Conservation (phyloP, 2,329 filamentous ascomycete species). For the Curvularia lunata region DNA sequence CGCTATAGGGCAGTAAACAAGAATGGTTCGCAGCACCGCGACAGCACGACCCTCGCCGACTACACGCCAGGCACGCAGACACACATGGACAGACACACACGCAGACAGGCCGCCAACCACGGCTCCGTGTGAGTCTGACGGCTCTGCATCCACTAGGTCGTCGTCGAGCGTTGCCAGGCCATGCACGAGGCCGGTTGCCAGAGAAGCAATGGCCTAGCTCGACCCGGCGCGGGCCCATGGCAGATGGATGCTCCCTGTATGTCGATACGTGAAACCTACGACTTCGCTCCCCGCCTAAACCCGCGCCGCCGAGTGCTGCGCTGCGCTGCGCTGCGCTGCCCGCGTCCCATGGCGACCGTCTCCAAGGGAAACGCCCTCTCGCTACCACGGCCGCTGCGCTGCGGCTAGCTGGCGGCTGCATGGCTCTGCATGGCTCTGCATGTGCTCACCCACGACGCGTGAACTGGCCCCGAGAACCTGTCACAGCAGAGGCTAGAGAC, state of each 20-base stretch:
- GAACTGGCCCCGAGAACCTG: conserved; percentile 2
- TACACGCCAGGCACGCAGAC: no score
- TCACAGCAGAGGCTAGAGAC: neutral
- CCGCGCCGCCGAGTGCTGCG: conserved; percentile 19
- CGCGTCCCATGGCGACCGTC: conserved; percentile 35
- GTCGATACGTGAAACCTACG: conserved; percentile 32
- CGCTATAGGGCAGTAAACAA: no score
- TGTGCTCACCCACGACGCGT: conserved; percentile 1
- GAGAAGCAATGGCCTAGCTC: conserved; percentile 26
- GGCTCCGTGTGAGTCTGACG: conserved; percentile 20
- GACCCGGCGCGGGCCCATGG: conserved; percentile 31
- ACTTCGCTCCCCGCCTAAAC: conserved; percentile 34
- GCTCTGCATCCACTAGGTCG: no score
- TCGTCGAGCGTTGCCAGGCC: neutral
- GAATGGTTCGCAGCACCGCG: no score
- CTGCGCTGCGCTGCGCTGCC: conserved; percentile 24
- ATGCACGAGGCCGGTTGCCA: conserved; percentile 28
- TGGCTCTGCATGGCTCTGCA: neutral
- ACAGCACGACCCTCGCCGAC: no score
- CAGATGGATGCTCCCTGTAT: conserved; percentile 32
- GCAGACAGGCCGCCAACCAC: neutral
- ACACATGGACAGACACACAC: neutral
- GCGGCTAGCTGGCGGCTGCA: conserved; percentile 1
- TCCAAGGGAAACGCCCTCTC: conserved; percentile 34
- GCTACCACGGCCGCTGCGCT: conserved; percentile 18